Evolutionary conservation across 768 basidiomycete species (phyloP).

Genomic region (Plicaturopsis crispa): DNA sequence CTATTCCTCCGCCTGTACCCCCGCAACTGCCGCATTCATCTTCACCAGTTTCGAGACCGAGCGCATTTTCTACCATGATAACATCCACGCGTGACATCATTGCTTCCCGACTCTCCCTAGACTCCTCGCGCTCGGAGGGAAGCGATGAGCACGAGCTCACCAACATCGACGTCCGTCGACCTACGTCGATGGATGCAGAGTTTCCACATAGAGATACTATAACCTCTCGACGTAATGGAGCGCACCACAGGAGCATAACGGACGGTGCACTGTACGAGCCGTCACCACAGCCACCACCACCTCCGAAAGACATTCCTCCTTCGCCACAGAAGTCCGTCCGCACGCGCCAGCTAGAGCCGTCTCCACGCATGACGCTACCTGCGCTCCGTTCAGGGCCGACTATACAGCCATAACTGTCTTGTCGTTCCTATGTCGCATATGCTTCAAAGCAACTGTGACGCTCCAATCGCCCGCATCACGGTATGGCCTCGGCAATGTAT

Average conservation of each 20-base stretch:
- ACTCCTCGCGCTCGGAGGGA: constrained; percentile 38
- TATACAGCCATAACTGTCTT: too few species aligned
- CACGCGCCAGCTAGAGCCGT: constrained; percentile 48
- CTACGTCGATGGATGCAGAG: neutral
- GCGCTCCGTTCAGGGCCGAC: too few species aligned
- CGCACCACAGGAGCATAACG: neutral
- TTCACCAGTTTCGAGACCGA: constrained; percentile 29
- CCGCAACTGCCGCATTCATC: constrained; percentile 7
- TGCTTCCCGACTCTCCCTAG: constrained; percentile 46
- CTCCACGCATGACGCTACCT: constrained; percentile 45
- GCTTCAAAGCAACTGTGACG: too few species aligned
- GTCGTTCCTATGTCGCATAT: too few species aligned
- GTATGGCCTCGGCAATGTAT: too few species aligned
- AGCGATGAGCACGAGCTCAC: constrained; percentile 18
- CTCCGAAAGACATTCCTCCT: neutral
- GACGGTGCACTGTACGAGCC: neutral
- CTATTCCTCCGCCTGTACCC: constrained; percentile 11
- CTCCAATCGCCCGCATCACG: too few species aligned
- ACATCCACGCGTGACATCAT: constrained; percentile 49
- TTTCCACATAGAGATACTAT: neutral
- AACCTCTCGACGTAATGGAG: neutral
- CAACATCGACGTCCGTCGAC: neutral
- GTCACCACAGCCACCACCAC: neutral
- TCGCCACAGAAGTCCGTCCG: constrained; percentile 19
- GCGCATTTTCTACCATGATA: constrained; percentile 40